Evolutionary conservation across 768 basidiomycete genomes (phyloP).

Genomic region (Suillus spraguei): DNA sequence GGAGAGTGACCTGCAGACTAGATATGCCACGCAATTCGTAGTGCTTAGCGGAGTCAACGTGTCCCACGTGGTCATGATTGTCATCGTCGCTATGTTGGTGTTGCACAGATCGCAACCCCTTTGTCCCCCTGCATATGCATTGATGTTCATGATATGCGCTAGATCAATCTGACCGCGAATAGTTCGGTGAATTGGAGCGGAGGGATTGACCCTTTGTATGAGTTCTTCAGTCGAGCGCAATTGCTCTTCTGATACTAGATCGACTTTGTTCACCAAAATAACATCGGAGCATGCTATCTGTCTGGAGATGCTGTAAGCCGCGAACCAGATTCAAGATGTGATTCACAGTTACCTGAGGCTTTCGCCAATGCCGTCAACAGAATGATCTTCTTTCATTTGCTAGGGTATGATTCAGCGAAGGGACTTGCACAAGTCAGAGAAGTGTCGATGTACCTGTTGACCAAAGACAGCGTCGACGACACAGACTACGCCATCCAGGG

Average conservation of each 20-base stretch:
- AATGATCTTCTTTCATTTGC: slow-evolving; percentile 86
- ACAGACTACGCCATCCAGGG: slow-evolving; percentile 87
- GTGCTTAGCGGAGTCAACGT: slow-evolving; percentile 44
- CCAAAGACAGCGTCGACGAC: slow-evolving; percentile 92
- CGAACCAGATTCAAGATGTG: background rate
- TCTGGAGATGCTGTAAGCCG: slow-evolving; percentile 42
- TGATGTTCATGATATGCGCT: slow-evolving; percentile 72
- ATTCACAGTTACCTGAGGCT: slow-evolving; percentile 64
- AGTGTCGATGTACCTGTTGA: slow-evolving; percentile 40
- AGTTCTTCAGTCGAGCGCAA: slow-evolving; percentile 54
- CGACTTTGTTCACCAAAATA: slow-evolving; percentile 89
- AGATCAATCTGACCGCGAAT: slow-evolving; percentile 75
- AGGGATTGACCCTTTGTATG: slow-evolving; percentile 80
- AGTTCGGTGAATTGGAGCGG: slow-evolving; percentile 73
- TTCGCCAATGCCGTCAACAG: slow-evolving; percentile 69
- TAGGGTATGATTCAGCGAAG: slow-evolving; percentile 29
- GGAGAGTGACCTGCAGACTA: slow-evolving; percentile 71
- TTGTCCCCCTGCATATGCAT: slow-evolving; percentile 66
- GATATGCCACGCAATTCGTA: slow-evolving; percentile 84
- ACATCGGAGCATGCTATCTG: slow-evolving; percentile 95
- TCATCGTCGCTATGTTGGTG: slow-evolving; percentile 38
- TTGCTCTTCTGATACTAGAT: slow-evolving; percentile 57
- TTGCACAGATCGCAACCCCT: slow-evolving; percentile 25
- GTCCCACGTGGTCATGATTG: slow-evolving; percentile 26
- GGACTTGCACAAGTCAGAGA: slow-evolving; percentile 2